These are phyloP conservation scores for Ampelomyces quisqualis DNA, from an alignment of 2,329 filamentous ascomycete species.

Conservation along the genomic window DNA sequence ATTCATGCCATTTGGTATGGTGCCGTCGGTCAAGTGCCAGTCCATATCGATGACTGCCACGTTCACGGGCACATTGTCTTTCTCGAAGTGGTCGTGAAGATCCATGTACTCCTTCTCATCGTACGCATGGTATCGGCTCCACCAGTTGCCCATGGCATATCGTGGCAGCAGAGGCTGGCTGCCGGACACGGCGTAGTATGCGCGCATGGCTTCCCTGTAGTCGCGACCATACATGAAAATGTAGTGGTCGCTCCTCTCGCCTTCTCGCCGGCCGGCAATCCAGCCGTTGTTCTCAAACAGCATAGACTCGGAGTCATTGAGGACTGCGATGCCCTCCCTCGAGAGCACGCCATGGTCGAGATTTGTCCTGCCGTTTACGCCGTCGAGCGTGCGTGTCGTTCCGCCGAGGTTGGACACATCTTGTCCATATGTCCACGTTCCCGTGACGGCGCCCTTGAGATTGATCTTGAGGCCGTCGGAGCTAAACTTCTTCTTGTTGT, in stretches of 20 bases:
- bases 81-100: slow-evolving; percentile 59
- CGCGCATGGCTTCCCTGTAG: slow-evolving; percentile 56
- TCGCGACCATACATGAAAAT: slow-evolving; percentile 62
- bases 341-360: slow-evolving; percentile 56
- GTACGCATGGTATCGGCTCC: slow-evolving; percentile 64
- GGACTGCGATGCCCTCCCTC: slow-evolving; percentile 51
- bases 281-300: slow-evolving; percentile 58
- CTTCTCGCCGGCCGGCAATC: slow-evolving; percentile 51
- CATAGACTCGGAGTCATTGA: slow-evolving; percentile 60
- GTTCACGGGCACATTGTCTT: slow-evolving; percentile 56
- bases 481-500: slow-evolving; percentile 60
- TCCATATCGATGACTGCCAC: slow-evolving; percentile 67
- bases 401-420: slow-evolving; percentile 47
- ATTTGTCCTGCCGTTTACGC: slow-evolving; percentile 52
- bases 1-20: slow-evolving; percentile 37
- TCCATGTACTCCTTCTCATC: slow-evolving; percentile 56
- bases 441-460: slow-evolving; percentile 48
- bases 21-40: slow-evolving; percentile 58
- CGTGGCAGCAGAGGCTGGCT: slow-evolving; percentile 58
- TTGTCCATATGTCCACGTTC: slow-evolving; percentile 55
- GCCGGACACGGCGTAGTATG: slow-evolving; percentile 59
- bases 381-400: slow-evolving; percentile 59
- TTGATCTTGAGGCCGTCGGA: slow-evolving; percentile 52
- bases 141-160: slow-evolving; percentile 65
- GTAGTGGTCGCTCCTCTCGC: slow-evolving; percentile 59